These are phyloP conservation scores for Syncephalastrum sp. DNA, from an alignment of 371 early-diverging fungal genomes.

Conservation along the genomic window DNA sequence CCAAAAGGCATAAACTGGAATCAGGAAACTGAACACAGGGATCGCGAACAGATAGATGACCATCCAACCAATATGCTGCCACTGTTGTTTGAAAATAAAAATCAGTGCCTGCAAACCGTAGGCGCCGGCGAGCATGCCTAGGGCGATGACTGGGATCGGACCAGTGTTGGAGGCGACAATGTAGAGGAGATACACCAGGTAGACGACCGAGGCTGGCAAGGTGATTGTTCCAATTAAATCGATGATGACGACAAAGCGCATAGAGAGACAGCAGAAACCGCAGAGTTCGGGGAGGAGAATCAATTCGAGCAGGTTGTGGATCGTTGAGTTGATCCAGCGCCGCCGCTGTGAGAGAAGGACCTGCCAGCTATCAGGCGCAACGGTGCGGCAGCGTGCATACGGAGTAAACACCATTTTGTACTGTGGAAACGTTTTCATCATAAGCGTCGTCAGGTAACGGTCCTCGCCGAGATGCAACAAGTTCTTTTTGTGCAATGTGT, in stretches of 20 bases:
- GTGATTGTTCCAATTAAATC: slow-evolving; percentile 97
- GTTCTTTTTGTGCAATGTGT: slow-evolving; percentile 98
- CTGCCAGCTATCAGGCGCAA: slow-evolving; percentile 88
- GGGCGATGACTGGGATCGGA: slow-evolving; percentile 64
- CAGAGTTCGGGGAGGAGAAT: slow-evolving; percentile 91
- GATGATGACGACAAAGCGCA: slow-evolving; percentile 97
- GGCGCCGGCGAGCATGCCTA: slow-evolving; percentile 73
- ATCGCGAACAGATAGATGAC: slow-evolving; percentile 88
- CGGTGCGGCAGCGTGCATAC: slow-evolving; percentile 90
- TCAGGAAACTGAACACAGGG: slow-evolving; percentile 95
- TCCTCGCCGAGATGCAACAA: slow-evolving; percentile 97
- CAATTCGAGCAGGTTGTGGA: slow-evolving; percentile 95
- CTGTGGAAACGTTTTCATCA: slow-evolving; percentile 94
- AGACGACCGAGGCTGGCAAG: slow-evolving; percentile 89
- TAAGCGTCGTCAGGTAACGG: slow-evolving; percentile 96
- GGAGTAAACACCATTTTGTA: slow-evolving; percentile 95
- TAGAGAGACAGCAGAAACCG: slow-evolving; percentile 96
- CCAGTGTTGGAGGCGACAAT: slow-evolving; percentile 53
- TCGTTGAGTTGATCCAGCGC: slow-evolving; percentile 99
- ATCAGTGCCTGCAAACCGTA: slow-evolving; percentile 94
- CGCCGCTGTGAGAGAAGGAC: slow-evolving; percentile 95
- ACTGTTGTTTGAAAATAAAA: slow-evolving; percentile 80
- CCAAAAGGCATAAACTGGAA: slow-evolving; percentile 98
- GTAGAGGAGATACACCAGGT: slow-evolving; percentile 51
- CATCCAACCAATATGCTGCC: slow-evolving; percentile 95